Conservation (phyloP, 352 stramenopile species). For the Hyaloperonospora arabidopsidis region DNA sequence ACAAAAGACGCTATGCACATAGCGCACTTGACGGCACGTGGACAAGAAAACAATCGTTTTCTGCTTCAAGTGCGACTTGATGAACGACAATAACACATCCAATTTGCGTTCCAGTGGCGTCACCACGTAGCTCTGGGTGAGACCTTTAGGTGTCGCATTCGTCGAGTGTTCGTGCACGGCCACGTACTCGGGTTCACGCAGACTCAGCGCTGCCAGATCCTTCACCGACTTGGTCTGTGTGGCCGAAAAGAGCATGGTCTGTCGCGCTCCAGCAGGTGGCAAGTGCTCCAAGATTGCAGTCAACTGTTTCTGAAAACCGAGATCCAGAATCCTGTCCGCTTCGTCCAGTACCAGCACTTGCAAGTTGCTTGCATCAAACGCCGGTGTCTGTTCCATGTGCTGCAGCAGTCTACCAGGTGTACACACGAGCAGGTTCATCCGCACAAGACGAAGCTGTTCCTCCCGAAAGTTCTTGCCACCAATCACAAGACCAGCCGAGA, state of each 20-base stretch:
- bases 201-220: conserved; percentile 91
- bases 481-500: conserved; percentile 95
- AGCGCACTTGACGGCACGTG: conserved; percentile 94
- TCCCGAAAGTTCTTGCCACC: conserved; percentile 93
- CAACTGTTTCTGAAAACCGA: conserved; percentile 99
- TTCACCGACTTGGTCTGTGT: conserved; percentile 97
- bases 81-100: conserved; percentile 96
- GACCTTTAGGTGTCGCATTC: conserved; percentile 85
- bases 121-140: conserved; percentile 95
- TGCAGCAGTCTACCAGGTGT: conserved; percentile 96
- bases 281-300: conserved; percentile 94
- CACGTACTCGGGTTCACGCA: conserved; percentile 95
- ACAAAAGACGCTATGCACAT: conserved; percentile 93
- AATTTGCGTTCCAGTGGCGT: conserved; percentile 94
- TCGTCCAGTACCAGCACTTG: conserved; percentile 98
- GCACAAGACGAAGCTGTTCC: conserved; percentile 91
- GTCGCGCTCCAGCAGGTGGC: conserved; percentile 68
- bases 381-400: conserved; percentile 97
- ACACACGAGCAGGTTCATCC: conserved; percentile 96
- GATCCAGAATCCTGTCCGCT: conserved; percentile 97
- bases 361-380: conserved; percentile 92
- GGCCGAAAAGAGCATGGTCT: conserved; percentile 96
- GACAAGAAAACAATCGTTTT: conserved; percentile 99
- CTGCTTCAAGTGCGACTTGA: conserved; percentile 97
- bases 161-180: conserved; percentile 91